A percentile compares a stretch with the other conserved stretches of the same genome.
phyloP scores from a whole-genome alignment of 140 eudicot species.

The Ambrosia hybrid region DNA sequence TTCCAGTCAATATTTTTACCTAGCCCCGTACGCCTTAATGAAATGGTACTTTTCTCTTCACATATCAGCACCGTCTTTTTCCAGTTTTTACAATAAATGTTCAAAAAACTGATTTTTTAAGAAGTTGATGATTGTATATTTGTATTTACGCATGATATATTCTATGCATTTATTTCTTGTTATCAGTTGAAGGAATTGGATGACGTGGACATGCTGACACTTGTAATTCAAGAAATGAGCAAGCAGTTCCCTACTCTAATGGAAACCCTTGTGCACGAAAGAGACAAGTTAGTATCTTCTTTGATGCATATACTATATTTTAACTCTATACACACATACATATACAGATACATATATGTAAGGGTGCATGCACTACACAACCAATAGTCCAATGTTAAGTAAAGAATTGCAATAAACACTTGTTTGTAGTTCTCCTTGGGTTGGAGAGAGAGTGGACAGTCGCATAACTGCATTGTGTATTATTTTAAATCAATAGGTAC shows the following conservation, averaged over 20 bases:
- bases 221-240: constrained; percentile 94
- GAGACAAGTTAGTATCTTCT: constrained; percentile 71
- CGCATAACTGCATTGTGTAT: no score
- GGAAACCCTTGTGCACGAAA: constrained; percentile 95
- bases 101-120: constrained; percentile 9
- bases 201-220: constrained; percentile 89
- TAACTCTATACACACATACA: not conserved
- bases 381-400: not conserved
- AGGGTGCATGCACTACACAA: no score
- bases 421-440: not conserved
- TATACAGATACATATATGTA: not conserved
- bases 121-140: constrained; percentile 4
- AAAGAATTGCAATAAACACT: not conserved
- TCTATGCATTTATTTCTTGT: constrained; percentile 24
- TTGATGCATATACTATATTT: constrained; percentile 4
- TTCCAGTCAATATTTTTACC: constrained; percentile 90
- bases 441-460: no score
- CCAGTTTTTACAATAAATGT: not conserved
- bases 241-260: constrained; percentile 80
- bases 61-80: not conserved
- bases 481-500: not conserved
- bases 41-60: constrained; percentile 51
- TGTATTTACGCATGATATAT: not conserved
- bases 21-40: constrained; percentile 56
- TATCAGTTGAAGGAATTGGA: constrained; percentile 91